Conservation (phyloP, 169 alveolate genomes). For the Plasmodium malariae region DNA sequence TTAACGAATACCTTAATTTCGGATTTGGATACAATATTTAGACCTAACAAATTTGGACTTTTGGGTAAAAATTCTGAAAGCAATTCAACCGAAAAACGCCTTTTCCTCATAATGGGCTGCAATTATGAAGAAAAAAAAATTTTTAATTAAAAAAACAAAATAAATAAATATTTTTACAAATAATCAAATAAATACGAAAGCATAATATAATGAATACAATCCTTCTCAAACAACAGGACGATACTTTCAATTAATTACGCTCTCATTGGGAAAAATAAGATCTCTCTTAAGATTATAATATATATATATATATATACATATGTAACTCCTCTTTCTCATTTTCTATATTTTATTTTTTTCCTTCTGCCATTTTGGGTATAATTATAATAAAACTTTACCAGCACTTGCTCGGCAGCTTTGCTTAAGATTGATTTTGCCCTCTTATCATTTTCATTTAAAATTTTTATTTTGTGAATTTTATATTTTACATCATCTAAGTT, state of each 20-base stretch:
- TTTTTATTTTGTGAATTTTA: conserved; percentile 52
- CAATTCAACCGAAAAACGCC: conserved; percentile 47
- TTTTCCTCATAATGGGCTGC: conserved; percentile 71
- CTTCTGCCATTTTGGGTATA: not conserved
- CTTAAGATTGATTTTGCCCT: conserved; percentile 55
- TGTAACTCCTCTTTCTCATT: not conserved
- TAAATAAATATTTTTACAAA: not conserved
- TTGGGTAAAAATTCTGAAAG: conserved; percentile 64
- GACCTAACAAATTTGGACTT: conserved; percentile 47
- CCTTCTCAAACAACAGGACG: not conserved
- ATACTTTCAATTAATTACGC: not conserved
- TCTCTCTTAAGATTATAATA: not conserved
- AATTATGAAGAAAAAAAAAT: not conserved
- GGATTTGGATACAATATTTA: conserved; percentile 44
- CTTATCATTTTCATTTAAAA: conserved; percentile 57
- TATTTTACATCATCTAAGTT: conserved; percentile 66
- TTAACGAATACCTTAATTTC: conserved; percentile 77
- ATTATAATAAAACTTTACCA: conserved; percentile 15
- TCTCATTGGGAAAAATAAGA: no score
- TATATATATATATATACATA: not conserved
- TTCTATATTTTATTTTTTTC: not conserved
- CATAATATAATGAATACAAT: not conserved
- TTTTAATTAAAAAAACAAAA: not conserved
- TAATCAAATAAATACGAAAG: not conserved
- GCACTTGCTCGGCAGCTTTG: conserved; percentile 65